Evolutionary conservation across 768 basidiomycete species (phyloP), one percentile per base, ranked within the genome.

Genomic region (Boletus sensibilis): DNA sequence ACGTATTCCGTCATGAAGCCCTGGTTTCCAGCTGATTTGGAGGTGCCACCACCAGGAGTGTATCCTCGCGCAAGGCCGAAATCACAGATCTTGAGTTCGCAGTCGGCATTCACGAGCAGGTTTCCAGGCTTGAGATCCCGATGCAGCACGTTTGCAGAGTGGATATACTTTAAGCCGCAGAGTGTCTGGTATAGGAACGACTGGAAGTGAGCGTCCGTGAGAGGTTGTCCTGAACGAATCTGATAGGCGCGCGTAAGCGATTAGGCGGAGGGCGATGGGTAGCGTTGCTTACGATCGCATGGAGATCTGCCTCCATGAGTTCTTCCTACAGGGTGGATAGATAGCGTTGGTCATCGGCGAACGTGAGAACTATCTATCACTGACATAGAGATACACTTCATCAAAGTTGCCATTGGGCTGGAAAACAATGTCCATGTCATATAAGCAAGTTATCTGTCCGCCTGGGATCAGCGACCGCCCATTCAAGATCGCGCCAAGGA

Each of bases 1-100:
- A 98, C 90, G 71, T 96, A 98, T 75, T 98, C 97, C 0, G 97
- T 98, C 96, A 98, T 98, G 76, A 98, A 98, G 0, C 96, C 96
- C 66, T 88, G 89, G 66, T 90, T 90, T 37, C 87, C 86, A 21
- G 88, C 85, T 1, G 86, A 80, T 61, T 80, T 85, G 50, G 84
- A 87, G 35, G 82, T 84, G 34, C 89, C 88, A 44, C 87, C 82
- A 20, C 88, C 90, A 5, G 92, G 92, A 21, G 88, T 92, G 73
- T 94, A 96, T 3, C 94, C 94, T 68, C 95, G 79, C 4, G 97
- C 96, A 38, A 99, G 84, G 43, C 97, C 97, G 71, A 99, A 99
- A 74, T 99, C 96, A 69, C 97, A 99, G 64, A 99, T 98, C 78
- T 97, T 95, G 68, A 96, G 85, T 70, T 95, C 93, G 68, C 97